phyloP scores from a whole-genome alignment of 768 basidiomycete genomes.

The Macrolepiota fuliginosa region DNA sequence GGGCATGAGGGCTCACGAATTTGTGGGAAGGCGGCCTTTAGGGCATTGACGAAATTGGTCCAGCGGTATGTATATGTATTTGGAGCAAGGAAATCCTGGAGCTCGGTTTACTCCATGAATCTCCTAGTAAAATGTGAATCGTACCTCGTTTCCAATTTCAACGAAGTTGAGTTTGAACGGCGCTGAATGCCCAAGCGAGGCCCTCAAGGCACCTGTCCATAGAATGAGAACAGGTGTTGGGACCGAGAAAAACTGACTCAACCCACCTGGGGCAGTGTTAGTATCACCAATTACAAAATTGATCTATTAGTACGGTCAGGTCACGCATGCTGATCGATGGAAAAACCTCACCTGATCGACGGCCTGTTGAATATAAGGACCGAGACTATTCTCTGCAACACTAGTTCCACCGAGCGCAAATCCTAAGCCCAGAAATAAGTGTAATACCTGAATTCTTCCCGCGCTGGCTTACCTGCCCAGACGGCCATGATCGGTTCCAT shows the following conservation, averaged over 20 bases:
- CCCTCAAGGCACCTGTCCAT: slow-evolving; percentile 41
- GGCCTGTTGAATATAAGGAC: slow-evolving; percentile 54
- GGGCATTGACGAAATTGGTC: slow-evolving; percentile 42
- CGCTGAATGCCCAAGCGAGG: slow-evolving; percentile 51
- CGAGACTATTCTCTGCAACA: slow-evolving; percentile 41
- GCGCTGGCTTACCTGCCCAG: slow-evolving; percentile 41
- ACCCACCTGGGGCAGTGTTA: slow-evolving; percentile 32
- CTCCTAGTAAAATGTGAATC: neutral
- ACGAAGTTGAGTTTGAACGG: slow-evolving; percentile 50
- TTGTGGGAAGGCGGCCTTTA: slow-evolving; percentile 48
- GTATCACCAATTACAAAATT: slow-evolving; percentile 62
- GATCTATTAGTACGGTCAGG: slow-evolving; percentile 30
- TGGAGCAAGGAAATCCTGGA: slow-evolving; percentile 28
- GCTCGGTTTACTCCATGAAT: neutral
- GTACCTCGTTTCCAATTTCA: slow-evolving; percentile 59
- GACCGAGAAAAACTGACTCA: neutral
- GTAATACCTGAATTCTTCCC: neutral
- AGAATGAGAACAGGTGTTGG: neutral
- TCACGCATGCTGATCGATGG: neutral
- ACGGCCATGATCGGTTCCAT: slow-evolving; percentile 67
- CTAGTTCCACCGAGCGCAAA: slow-evolving; percentile 48
- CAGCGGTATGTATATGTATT: slow-evolving; percentile 51
- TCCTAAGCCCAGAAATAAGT: slow-evolving; percentile 26
- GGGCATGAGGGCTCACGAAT: slow-evolving; percentile 35
- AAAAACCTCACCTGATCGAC: slow-evolving; percentile 43